Percentiles rank a stretch among this genome's conserved stretches.
phyloP scores from a whole-genome alignment of 2,329 filamentous ascomycete species.

The Epichloe sp. region DNA sequence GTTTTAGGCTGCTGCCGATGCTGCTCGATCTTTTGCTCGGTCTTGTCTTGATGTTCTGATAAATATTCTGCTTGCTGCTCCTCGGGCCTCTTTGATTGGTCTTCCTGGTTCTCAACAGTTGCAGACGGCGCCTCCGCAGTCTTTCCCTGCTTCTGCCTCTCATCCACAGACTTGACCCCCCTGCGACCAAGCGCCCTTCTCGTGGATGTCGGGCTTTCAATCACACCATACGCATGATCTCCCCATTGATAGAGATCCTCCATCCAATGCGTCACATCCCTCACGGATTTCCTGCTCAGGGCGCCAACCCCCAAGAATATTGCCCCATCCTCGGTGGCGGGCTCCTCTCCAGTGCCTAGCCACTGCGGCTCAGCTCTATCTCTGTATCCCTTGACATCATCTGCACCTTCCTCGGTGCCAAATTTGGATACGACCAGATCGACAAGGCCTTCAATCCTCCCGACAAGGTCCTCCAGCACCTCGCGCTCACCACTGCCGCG shows the following conservation, averaged over 20 bases:
- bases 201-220: slow-evolving; percentile 60
- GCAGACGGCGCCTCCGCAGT: background rate
- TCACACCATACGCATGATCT: slow-evolving; percentile 71
- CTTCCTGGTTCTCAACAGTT: background rate
- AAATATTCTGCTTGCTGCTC: background rate
- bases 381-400: slow-evolving; percentile 11
- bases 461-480: slow-evolving; percentile 78
- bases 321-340: slow-evolving; percentile 63
- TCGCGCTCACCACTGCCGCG: slow-evolving; percentile 87
- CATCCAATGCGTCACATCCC: slow-evolving; percentile 72
- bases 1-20: background rate
- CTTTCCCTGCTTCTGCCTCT: background rate
- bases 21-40: background rate
- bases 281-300: slow-evolving; percentile 56
- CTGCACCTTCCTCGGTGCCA: slow-evolving; percentile 34
- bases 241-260: slow-evolving; percentile 79
- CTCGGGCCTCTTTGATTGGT: background rate
- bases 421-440: slow-evolving; percentile 84
- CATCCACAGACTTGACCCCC: slow-evolving; percentile 10
- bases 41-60: background rate
- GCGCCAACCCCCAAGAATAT: slow-evolving; percentile 74
- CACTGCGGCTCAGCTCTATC: slow-evolving; percentile 32
- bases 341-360: slow-evolving; percentile 59
- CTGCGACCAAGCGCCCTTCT: slow-evolving; percentile 31
- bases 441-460: slow-evolving; percentile 67